These are phyloP conservation scores for Penicillium sp. DNA, from an alignment of 2,329 filamentous ascomycete species.

Conservation along the genomic window DNA sequence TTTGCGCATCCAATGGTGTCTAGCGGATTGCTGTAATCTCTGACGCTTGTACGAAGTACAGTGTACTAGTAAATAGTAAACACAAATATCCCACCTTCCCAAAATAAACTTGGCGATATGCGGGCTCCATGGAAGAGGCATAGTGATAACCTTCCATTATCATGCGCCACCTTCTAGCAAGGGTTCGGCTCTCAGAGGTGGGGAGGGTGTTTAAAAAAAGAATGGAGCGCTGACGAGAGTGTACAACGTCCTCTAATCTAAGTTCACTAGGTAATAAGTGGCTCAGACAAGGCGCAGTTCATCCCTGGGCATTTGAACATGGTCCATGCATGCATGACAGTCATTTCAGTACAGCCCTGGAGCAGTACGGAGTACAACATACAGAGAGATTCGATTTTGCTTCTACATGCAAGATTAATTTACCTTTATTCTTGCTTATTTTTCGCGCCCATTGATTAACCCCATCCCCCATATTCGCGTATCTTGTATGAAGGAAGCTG, in stretches of 20 bases:
- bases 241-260: background rate
- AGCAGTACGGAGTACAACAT: too few relatives aligned
- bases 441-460: background rate
- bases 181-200: background rate
- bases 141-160: background rate
- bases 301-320: background rate
- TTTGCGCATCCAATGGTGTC: background rate
- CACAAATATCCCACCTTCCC: background rate
- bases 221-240: background rate
- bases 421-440: background rate
- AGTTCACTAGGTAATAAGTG: background rate
- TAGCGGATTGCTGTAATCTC: background rate
- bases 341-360: background rate
- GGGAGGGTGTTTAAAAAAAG: background rate
- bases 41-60: background rate
- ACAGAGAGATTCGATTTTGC: background rate
- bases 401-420: background rate
- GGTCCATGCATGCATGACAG: background rate
- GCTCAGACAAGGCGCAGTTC: background rate
- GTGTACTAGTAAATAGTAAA: background rate
- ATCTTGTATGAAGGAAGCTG: conserved; percentile 4
- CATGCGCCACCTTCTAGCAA: background rate
- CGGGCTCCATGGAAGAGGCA: background rate
- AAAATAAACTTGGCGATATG: background rate
- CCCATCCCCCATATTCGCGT: background rate